Base-by-base conservation (phyloP, 2,329 filamentous ascomycete species). In the Phaeosphaeria sp. region DNA sequence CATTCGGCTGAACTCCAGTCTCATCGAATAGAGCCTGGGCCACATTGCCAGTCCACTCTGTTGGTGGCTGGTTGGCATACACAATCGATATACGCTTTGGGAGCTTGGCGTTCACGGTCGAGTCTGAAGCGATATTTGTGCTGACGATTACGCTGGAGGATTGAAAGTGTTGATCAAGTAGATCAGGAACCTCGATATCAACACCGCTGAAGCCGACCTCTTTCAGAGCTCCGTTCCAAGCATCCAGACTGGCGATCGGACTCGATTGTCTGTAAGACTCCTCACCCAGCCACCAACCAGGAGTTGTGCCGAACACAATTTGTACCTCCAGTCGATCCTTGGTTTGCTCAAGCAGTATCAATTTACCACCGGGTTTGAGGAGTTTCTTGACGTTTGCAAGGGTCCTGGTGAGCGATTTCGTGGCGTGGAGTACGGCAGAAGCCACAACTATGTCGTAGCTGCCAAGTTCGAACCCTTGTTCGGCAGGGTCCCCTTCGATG, bases 391-490 rank as follows among this genome's bases (percentile, higher is more conserved):
- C 21, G 20, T 50, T 18, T 2, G 33, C 2, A 9, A 50, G 15
- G 18, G 33, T 42, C 3, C 4, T 17, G 3, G n/a, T 3, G 6
- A 50, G 20, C 13, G 6, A 23, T 17, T 50, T 50, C 3, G 48
- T 50, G 1, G 63, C 56, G 22, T 61, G 58, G 1, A 64, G 46
- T 10, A 56, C 52, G 9, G 10, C 9, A 4, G 46, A 48, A 1
- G 56, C 56, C 13, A 64, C 22, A 33, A 64, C 42, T 7, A 64
- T 13, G 39, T 64, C 59, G 36, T 54, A 64, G 3, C n/a, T n/a
- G 7, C 21, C n/a, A 6, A 51, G 39, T 5, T 36, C 30, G 43
- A 30, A 64, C 10, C 59, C 62, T 50, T 64, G 59, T 1, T 42
- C 43, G 2, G 42, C 7, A 6, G 55, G 61, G 15, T 58, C 55